These are phyloP conservation scores for Acanthamoeba triangularis DNA, from an alignment of 208 protist species.

Conservation along the genomic window DNA sequence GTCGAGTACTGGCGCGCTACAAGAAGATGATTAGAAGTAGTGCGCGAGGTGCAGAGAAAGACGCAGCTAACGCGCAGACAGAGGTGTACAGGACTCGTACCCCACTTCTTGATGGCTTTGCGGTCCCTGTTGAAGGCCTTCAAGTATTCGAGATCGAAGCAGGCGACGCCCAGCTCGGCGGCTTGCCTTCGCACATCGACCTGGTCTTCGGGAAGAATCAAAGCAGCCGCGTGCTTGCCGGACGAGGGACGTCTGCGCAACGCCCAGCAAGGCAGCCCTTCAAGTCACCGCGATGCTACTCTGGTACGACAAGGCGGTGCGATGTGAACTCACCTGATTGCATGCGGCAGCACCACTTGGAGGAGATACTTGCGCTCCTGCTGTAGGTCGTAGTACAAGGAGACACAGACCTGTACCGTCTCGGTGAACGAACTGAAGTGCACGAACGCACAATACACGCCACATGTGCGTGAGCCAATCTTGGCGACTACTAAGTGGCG, in stretches of 20 bases:
- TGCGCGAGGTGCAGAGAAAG: not conserved
- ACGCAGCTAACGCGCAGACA: not conserved
- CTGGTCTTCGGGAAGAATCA: not conserved
- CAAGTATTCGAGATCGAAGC: not conserved
- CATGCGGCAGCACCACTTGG: not conserved
- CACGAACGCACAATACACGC: too few relatives aligned
- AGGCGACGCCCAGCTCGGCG: not conserved
- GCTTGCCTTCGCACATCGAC: not conserved
- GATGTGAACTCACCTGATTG: not conserved
- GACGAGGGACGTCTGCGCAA: too few relatives aligned
- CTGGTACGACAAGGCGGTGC: not conserved
- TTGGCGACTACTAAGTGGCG: not conserved
- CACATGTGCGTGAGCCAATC: not conserved
- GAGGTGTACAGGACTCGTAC: not conserved
- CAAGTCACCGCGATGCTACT: too few relatives aligned
- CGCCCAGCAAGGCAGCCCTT: too few relatives aligned
- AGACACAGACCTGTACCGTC: not conserved
- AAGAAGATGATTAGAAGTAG: not conserved
- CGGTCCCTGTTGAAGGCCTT: not conserved
- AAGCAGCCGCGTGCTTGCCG: not conserved
- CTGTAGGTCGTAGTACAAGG: not conserved
- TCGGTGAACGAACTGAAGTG: not conserved
- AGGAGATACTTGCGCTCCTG: not conserved
- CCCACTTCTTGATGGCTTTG: not conserved
- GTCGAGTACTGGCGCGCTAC: not conserved